Base-by-base conservation (phyloP, 257 asterid species). In the Capsicum chinense region DNA sequence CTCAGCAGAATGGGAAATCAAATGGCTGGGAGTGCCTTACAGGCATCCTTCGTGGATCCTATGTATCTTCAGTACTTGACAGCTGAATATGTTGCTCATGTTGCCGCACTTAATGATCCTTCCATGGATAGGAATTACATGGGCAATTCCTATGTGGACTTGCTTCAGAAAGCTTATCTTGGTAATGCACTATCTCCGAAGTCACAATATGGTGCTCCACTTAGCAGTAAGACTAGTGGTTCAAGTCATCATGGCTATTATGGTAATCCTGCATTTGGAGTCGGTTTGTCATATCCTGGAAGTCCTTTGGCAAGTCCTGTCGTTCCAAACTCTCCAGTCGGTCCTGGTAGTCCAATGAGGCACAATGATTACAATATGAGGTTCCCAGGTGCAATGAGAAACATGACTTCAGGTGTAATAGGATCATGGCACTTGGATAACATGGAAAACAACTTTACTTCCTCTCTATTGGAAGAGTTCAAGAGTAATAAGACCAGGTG, bases 381-480 rank as follows among this genome's bases (percentile, higher is more conserved):
- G 80, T 90, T 76, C 68, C 84, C 91, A 57, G 92, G 93, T 85
- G 98, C 95, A 78, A 85, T 92, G 93, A 90, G 97, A 89, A 94
- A 90, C 86, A 87, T 90, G 15, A 89, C 92, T 81, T 97, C 96
- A 68, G 91, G 90, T 87, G 88, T 89, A 26, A 82, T 91, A 83
- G 99, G 98, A 63, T 92, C 94, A 6, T 96, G 98, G 97, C 91
- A 92, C 88, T 83, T 96, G 92, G 98, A 93, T 88, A 91, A 87
- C 86, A 81, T 94, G 94, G 98, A 96, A 39, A 86, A 84, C 83
- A 87, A 88, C 88, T 92, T 91, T 85, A 90, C 89, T 13, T 93
- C 97, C 67, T 90, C 99, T 79, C 85, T 96, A 79, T 89, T 96
- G 83, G 99, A 96, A 89, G 99, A 94, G 93, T 96, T 96, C 47